These are phyloP conservation scores for Colletotrichum neosansevieriae DNA, from an alignment of 2,329 filamentous ascomycete genomes.

Conservation along the genomic window DNA sequence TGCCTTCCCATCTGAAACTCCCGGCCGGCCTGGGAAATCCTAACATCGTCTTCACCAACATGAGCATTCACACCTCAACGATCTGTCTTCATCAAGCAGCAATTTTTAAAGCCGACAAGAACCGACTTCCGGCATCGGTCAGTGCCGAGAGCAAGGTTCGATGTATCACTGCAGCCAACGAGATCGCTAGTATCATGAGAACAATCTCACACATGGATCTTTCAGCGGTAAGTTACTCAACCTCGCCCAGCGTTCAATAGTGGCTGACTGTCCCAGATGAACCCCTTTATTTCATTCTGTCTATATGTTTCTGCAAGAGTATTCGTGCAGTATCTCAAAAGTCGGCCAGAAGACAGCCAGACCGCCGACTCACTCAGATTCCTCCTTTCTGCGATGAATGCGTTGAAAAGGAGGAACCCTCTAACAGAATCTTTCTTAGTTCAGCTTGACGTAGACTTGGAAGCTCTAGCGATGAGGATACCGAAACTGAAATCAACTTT, in stretches of 20 bases:
- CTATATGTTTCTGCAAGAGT: slow-evolving; percentile 96
- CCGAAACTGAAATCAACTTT: slow-evolving; percentile 68
- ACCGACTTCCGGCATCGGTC: slow-evolving; percentile 80
- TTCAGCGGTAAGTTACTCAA: slow-evolving; percentile 71
- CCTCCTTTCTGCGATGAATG: slow-evolving; percentile 89
- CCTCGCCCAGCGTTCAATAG: neutral
- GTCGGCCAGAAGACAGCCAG: slow-evolving; percentile 85
- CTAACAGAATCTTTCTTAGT: slow-evolving; percentile 95
- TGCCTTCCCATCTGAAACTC: slow-evolving; percentile 85
- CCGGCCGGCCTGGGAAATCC: slow-evolving; percentile 80
- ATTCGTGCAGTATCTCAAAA: slow-evolving; percentile 97
- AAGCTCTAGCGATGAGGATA: slow-evolving; percentile 74
- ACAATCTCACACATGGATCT: slow-evolving; percentile 93
- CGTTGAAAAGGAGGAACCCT: slow-evolving; percentile 87
- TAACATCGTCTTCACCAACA: slow-evolving; percentile 93
- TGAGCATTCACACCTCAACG: slow-evolving; percentile 95
- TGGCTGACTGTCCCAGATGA: slow-evolving; percentile 74
- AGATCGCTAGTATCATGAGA: slow-evolving; percentile 95
- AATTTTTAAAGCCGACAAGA: slow-evolving; percentile 96
- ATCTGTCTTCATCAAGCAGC: slow-evolving; percentile 99
- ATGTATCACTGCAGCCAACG: slow-evolving; percentile 92
- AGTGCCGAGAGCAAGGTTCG: slow-evolving; percentile 91
- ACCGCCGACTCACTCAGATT: slow-evolving; percentile 88
- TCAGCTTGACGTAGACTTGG: slow-evolving; percentile 91
- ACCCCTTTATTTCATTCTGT: slow-evolving; percentile 95